A percentile compares a stretch with the other conserved stretches of the same genome.
These are phyloP conservation scores for Biancaea sappan DNA, from an alignment of 306 rosid species.

Conservation along the genomic window DNA sequence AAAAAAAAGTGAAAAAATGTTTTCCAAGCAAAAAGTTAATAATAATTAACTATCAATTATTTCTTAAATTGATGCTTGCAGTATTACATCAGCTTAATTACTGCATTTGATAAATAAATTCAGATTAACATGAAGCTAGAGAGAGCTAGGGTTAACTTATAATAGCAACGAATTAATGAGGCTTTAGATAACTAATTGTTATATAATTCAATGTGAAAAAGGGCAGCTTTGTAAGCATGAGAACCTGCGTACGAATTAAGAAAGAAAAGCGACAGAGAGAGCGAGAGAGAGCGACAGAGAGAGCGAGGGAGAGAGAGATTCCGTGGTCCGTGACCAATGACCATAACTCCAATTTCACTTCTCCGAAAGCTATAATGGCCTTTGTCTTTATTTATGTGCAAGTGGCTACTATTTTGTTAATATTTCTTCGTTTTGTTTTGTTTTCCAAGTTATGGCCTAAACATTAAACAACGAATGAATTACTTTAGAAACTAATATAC, in stretches of 20 bases:
- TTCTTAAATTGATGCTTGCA: too few species aligned
- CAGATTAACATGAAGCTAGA: too few species aligned
- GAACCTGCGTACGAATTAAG: neutral
- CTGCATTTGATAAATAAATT: too few species aligned
- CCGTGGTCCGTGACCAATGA: slow-evolving; percentile 75
- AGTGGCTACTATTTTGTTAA: neutral
- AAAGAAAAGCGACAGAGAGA: neutral
- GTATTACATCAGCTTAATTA: too few species aligned
- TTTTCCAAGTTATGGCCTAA: slow-evolving; percentile 36
- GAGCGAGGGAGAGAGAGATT: slow-evolving; percentile 37
- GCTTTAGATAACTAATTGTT: neutral
- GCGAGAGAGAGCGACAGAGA: slow-evolving; percentile 1
- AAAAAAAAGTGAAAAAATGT: too few species aligned
- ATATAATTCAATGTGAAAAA: neutral
- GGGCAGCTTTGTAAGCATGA: neutral
- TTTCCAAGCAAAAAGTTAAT: too few species aligned
- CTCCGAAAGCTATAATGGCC: neutral
- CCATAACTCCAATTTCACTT: slow-evolving; percentile 22
- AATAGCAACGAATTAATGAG: neutral
- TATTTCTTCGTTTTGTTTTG: neutral
- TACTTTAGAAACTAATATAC: too few species aligned
- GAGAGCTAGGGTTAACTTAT: too few species aligned
- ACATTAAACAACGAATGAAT: too few species aligned
- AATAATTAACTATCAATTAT: too few species aligned
- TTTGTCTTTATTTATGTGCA: slow-evolving; percentile 6